Evolutionary conservation across 2,329 filamentous ascomycete species (phyloP), one percentile per base, ranked within the genome.

Genomic region (Fusarium secorum): DNA sequence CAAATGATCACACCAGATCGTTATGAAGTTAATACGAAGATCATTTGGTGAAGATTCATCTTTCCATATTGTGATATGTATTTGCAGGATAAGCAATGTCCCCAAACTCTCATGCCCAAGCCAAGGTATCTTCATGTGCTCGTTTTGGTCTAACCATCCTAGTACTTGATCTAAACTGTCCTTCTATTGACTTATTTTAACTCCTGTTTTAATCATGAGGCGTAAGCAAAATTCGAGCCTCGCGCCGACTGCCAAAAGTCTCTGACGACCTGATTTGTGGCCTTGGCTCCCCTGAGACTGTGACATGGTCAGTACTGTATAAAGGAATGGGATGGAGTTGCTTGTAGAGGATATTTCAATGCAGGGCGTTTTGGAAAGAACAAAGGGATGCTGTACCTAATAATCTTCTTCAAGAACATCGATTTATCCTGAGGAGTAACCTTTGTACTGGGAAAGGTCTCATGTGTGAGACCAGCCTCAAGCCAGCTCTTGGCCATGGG

Each of bases 221-320:
- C 85, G 79, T 90, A 91, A 13, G 88, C 83, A 78, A 90, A 91
- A 73, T 83, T 88, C 1, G 85, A 85, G 11, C 87, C 87, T 66
- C 91, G 84, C 67, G 90, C 90, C 4, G 86, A 84, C n/a, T 93
- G 80, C 89, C 91, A 94, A 76, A 94, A 94, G 33, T 93, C 90
- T 64, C 88, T 86, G 6, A 93, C 88, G 2, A 92, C 84, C 59
- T 89, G 86, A 69, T 90, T 92, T 6, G 91, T 93, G 53, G 85
- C 82, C 68, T 87, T 85, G 3, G 87, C 84, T 11, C 92, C 91
- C 41, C 92, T 84, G 36, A 93, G 81, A 75, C 89, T 91, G 61
- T 18, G 8, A 22, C 2, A 26, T 10, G 3, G 30, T 67, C 28
- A 67, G 64, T 56, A 28, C 22, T 14, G 13, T 17, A 18, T 38